Evolutionary conservation across 2,329 filamentous ascomycete species (phyloP), one percentile per base, ranked within the genome.

Genomic region (Huntiella abstrusa): DNA sequence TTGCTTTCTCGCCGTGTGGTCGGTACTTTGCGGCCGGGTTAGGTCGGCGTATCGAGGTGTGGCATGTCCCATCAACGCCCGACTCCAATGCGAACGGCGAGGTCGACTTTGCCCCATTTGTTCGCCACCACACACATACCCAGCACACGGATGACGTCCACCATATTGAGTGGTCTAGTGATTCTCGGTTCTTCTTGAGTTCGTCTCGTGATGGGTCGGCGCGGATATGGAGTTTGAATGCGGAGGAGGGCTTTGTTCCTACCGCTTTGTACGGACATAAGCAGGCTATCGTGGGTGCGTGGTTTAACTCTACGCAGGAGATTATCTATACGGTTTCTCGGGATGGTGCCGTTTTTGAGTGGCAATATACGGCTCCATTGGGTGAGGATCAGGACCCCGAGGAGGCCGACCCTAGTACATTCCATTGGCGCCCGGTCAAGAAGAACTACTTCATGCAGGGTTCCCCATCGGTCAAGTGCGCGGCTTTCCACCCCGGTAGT

Each of bases 291-390:
- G 71, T 92, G 46, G 84, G 81, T n/a, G 87, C 87, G n/a, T 98
- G 86, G 77, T 98, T 98, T 59, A 92, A 87, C 1, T 78, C 81
- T 51, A 79, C 93, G 54, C 91, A 98, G 59, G 92, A 98, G 63
- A 84, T 76, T 42, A 93, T 98, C 46, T 98, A 91, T 59, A 96
- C 91, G 0, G 77, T 94, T 52, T 95, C 88, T 63, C 92, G 92
- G 60, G 92, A 98, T 60, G 92, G 91, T n/a, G 87, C 91, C 2
- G 71, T 96, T 1, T 96, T 96, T 56, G 75, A 83, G 52, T 98
- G 91, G 91, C 78, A 83, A 57, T 98, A 91, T 61, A 72, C 76
- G 58, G 48, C 48, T 15, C 48, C 48, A 12, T 37, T 45, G 3
- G 68, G 75, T 28, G 70, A 76, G 41, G 68, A 70, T 45, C 73